phyloP scores from a whole-genome alignment of 768 basidiomycete genomes.

The Tulasnella sp. region DNA sequence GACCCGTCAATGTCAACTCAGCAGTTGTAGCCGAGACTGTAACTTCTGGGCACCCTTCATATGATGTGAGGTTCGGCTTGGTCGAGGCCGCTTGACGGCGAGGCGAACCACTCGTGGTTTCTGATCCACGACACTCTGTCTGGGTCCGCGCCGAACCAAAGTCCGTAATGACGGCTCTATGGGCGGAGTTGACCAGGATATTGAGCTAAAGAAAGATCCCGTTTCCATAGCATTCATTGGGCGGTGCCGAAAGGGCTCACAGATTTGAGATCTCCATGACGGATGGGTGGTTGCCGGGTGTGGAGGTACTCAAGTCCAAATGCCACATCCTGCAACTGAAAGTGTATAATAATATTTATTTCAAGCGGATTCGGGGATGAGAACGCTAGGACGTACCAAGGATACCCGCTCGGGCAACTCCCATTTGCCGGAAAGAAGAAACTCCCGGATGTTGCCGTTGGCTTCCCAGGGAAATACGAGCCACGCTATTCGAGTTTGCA shows the following conservation, averaged over 20 bases:
- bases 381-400: too few relatives aligned
- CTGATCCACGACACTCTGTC: neutral
- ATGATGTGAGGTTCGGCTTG: too few relatives aligned
- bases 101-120: too few relatives aligned
- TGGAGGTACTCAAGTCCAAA: constrained; percentile 1
- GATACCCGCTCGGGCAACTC: too few relatives aligned
- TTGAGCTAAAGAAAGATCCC: neutral
- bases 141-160: neutral
- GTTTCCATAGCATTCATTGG: neutral
- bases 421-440: too few relatives aligned
- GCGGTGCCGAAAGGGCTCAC: neutral
- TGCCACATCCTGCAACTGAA: neutral
- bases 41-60: too few relatives aligned
- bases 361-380: too few relatives aligned
- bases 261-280: constrained; percentile 8
- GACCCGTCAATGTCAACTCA: neutral
- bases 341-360: neutral
- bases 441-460: too few relatives aligned
- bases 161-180: neutral
- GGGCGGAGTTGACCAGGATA: neutral
- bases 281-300: neutral
- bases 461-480: too few relatives aligned
- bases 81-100: too few relatives aligned
- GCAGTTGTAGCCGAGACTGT: too few relatives aligned
- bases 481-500: too few relatives aligned